Evolutionary conservation across 2,329 filamentous ascomycete species (phyloP).

Genomic region (Reticulascus tulasneorum): DNA sequence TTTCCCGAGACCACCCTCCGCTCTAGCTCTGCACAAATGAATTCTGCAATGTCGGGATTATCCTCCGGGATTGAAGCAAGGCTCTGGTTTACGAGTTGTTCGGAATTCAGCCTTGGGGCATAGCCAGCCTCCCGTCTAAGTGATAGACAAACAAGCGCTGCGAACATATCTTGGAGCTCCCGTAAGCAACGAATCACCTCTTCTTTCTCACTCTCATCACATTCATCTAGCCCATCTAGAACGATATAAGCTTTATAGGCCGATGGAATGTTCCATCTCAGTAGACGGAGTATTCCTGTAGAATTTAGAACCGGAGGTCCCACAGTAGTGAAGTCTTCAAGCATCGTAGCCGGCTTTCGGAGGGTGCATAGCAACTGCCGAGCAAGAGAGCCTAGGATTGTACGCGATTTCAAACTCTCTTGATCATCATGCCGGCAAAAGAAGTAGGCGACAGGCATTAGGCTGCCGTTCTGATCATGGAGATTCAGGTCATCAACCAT

Average conservation of each 20-base stretch:
- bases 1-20: not conserved
- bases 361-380: slow-evolving; percentile 38
- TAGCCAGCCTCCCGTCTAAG: too few species aligned
- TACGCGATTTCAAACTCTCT: slow-evolving; percentile 22
- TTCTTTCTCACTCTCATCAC: too few species aligned
- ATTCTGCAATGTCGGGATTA: slow-evolving; percentile 20
- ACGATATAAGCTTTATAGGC: too few species aligned
- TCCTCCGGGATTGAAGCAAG: slow-evolving; percentile 14
- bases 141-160: too few species aligned
- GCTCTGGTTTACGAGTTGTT: not conserved
- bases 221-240: too few species aligned
- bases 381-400: slow-evolving; percentile 26
- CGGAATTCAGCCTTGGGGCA: not conserved
- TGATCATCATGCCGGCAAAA: slow-evolving; percentile 26
- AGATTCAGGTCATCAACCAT: slow-evolving; percentile 34
- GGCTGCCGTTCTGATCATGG: too few species aligned
- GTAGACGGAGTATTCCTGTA: too few species aligned
- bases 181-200: too few species aligned
- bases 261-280: too few species aligned
- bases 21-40: slow-evolving; percentile 15
- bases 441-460: slow-evolving; percentile 25
- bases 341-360: too few species aligned
- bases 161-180: too few species aligned
- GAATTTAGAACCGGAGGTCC: too few species aligned
- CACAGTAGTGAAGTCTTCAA: slow-evolving; percentile 19